Evolutionary conservation across 2,329 filamentous ascomycete genomes (phyloP).

Genomic region (Xenoacremonium recifei): DNA sequence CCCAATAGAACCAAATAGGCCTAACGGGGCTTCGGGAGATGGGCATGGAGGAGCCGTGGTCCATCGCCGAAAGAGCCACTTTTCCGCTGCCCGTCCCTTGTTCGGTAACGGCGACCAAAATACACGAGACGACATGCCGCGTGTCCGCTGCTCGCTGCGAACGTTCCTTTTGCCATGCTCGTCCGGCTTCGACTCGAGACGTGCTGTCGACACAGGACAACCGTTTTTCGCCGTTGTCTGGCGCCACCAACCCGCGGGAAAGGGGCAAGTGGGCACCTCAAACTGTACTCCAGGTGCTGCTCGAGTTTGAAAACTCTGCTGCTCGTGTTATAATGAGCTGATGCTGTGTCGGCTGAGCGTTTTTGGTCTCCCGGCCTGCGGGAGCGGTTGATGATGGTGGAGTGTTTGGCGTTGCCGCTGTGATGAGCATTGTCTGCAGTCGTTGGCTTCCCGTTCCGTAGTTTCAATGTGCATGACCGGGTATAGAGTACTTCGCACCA

Average conservation of each 20-base stretch:
- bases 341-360: too few relatives aligned
- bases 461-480: too few relatives aligned
- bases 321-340: too few relatives aligned
- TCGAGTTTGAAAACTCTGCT: too few relatives aligned
- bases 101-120: constrained; percentile 12
- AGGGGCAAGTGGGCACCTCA: neutral
- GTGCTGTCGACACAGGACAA: constrained; percentile 1
- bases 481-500: too few relatives aligned
- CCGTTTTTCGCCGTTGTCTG: constrained; percentile 3
- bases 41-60: neutral
- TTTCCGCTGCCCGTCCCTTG: neutral
- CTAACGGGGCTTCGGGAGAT: neutral
- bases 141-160: constrained; percentile 5
- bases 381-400: too few relatives aligned
- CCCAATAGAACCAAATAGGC: too few relatives aligned
- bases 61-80: neutral
- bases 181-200: constrained; percentile 1
- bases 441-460: too few relatives aligned
- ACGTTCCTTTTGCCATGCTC: constrained; percentile 9
- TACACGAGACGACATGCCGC: constrained; percentile 9
- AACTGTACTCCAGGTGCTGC: too few relatives aligned
- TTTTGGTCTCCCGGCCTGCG: too few relatives aligned
- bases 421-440: too few relatives aligned
- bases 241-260: neutral
- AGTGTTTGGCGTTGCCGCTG: too few relatives aligned